Evolutionary conservation across 2,329 filamentous ascomycete species (phyloP), one percentile per base, ranked within the genome.

Genomic region (Pseudogymnoascus sp.): DNA sequence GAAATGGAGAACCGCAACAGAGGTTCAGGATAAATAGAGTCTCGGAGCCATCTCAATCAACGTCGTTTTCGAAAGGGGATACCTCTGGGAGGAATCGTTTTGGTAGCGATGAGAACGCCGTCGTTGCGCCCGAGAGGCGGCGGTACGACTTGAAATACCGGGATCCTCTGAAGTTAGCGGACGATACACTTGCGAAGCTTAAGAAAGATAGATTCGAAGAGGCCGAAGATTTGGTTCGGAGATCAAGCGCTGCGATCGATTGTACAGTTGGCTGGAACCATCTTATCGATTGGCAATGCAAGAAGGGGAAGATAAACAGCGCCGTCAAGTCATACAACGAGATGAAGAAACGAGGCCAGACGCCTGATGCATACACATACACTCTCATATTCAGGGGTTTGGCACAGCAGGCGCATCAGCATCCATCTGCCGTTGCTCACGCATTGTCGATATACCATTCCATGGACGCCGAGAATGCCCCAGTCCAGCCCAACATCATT

Each of bases 271-370:
- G 89, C 65, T 99, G 93, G 93, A 98, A 98, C 75, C 85, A 90
- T 72, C 76, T 96, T 51, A 87, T 99, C 64, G 83, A 88, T 64
- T 85, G 92, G 74, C 80, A 85, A 67, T 77, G 97, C 74, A 77
- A 81, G 45, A 79, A 85, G 23, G 79, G 84, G 45, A 81, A 81
- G 62, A 75, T 92, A 36, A 81, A 81, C 65, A 77, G 80, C 19
- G 93, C 90, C 16, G 77, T 96, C 64, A 92, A 90, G 76, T 79
- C 92, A n/a, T 97, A 87, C 78, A 96, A 97, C 75, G 93, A 98
- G 89, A 98, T 99, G 93, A 99, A 98, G 79, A 98, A 98, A 78
- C 84, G 92, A 66, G 88, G 82, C 4, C 89, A 96, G 71, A 80
- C 83, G 25, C 93, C 95, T 1, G 93, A 93, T 73, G 83, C 85